Evolutionary conservation across 2,329 filamentous ascomycete species (phyloP), one percentile per base, ranked within the genome.

Genomic region (Rutstroemia sydowiana): DNA sequence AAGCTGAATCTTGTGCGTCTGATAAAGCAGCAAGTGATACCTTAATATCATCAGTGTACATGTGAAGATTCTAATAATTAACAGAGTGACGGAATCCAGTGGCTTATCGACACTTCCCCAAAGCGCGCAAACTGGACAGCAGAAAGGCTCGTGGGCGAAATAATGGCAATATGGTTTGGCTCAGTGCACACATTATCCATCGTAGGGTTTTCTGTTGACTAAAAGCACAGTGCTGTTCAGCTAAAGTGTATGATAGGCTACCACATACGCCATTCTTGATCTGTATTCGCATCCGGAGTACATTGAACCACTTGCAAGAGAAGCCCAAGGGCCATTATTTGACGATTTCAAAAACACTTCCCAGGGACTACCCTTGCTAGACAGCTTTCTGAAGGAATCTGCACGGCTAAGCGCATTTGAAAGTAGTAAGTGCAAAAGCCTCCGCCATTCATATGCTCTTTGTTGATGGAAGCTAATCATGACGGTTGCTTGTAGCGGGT

Each of bases 381-480:
- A 52, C 64, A 14, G 68, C 11, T 62, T 60, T 18, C 45, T 70
- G 21, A 63, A 62, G 31, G 68, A 70, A 52, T 63, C 59, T 5
- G 59, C 66, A 23, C 59, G 68, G 0, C 28, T 66, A 36, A 53
- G 14, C 5, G 45, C 54, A 16, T 40, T 54, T 6, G 42, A 53
- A 40, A 36, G 41, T 14, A 55, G 48, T 52, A 49, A 45, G 40
- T 32, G 2, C n/a, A 21, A 9, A 30, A 30, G 11, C 16, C 13
- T 16, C 20, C 6, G 14, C 37, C n/a, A 51, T 9, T 14, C 13
- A 14, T 32, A 23, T 10, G 13, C 9, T 18, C 14, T n/a, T 44
- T 21, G 20, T 28, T 40, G 18, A 48, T 28, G n/a, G 5, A 13
- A 2, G 18, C 20, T 23, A 13, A 32, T 13, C 13, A 32, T 7